Conservation (phyloP, 1,284 basidiomycete genomes). For the Sporisorium scitamineum region DNA sequence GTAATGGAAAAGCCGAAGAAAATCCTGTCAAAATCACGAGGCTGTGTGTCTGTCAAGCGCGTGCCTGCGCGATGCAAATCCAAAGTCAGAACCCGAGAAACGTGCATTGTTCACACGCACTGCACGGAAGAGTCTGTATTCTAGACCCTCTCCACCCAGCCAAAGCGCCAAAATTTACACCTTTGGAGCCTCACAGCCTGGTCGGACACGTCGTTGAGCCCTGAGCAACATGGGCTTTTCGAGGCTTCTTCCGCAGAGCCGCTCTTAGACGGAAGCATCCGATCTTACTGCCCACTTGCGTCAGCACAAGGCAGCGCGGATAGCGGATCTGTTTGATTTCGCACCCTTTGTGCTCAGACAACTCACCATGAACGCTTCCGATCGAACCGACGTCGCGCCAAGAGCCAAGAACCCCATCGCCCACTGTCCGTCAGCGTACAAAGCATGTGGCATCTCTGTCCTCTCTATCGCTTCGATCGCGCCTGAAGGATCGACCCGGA, state of each 20-base stretch:
- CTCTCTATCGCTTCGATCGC: too few relatives aligned
- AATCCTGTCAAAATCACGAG: background rate
- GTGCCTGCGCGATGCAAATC: slow-evolving; percentile 1
- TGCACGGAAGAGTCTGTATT: too few relatives aligned
- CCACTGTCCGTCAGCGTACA: background rate
- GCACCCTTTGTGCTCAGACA: background rate
- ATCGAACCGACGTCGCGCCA: too few relatives aligned
- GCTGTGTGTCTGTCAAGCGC: background rate
- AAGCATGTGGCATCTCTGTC: background rate
- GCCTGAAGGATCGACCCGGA: too few relatives aligned
- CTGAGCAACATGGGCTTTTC: too few relatives aligned
- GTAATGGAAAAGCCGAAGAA: background rate
- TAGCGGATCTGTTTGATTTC: background rate
- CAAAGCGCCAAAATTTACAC: too few relatives aligned
- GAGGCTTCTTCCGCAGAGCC: too few relatives aligned
- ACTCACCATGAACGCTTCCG: background rate
- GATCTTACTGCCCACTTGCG: too few relatives aligned
- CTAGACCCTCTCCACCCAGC: background rate
- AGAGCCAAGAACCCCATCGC: too few relatives aligned
- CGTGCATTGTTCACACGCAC: background rate
- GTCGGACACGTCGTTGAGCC: background rate
- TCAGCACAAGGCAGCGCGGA: too few relatives aligned
- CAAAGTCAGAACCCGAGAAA: background rate
- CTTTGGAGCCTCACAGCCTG: background rate
- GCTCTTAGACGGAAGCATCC: too few relatives aligned